Evolutionary conservation across 352 stramenopile genomes (phyloP), one percentile per base, ranked within the genome.

Genomic region (Phytophthora crassamura): DNA sequence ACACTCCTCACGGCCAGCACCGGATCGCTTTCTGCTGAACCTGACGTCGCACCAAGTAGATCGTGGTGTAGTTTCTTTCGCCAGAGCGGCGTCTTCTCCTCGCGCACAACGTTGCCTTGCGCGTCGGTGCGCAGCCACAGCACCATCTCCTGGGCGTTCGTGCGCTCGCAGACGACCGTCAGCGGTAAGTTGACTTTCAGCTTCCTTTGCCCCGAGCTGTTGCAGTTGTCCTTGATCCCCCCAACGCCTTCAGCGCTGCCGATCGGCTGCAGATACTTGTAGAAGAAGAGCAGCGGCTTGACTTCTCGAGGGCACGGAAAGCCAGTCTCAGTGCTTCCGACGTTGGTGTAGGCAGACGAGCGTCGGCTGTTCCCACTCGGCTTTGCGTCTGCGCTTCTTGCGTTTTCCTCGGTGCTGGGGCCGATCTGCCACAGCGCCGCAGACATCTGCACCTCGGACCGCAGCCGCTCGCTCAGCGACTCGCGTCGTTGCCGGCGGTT

Each of bases 251-350:
- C 55, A 28, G 12, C 50, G 34, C 15, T 30, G 7, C 60, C 54
- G n/a, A 90, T 73, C 8, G 86, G 86, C 55, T 94, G 86, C 6
- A 94, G 55, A 49, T 89, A 93, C 72, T 94, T 94, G 77, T 89
- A 94, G 57, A 94, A 94, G 64, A 83, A 84, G 18, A 94, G 54
- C 8, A 88, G 64, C 9, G 86, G 82, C 61, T 77, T 80, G 10
- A 80, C 65, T 55, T 80, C 55, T 54, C 57, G 59, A 43, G 72
- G 72, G 43, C 69, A 80, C 16, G 59, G 45, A 15, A 48, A 67
- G 4, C 32, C 56, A n/a, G n/a, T n/a, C n/a, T n/a, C n/a, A n/a
- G n/a, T 60, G 12, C 9, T 55, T 28, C 12, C 30, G 35, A 39
- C 45, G 16, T 34, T 40, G 9, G 7, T 28, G 25, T 25, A n/a